Evolutionary conservation across 805 yeast genomes (phyloP).

Genomic region (Wickerhamiella parazyma): DNA sequence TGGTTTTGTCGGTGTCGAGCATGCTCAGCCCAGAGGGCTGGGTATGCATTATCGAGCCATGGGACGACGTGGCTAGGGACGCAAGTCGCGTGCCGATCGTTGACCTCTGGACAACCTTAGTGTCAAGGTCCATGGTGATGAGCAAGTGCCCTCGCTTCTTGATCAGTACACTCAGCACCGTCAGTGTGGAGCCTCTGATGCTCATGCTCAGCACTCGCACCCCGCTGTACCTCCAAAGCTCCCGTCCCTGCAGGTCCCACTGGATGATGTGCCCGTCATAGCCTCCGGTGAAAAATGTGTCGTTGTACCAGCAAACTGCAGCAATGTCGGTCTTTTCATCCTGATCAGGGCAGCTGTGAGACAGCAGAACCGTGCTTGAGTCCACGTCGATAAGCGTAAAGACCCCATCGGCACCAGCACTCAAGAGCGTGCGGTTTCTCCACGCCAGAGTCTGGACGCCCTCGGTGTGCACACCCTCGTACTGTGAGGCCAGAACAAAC

Average conservation of each 20-base stretch:
- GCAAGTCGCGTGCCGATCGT: not conserved
- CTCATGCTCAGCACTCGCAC: constrained; percentile 54
- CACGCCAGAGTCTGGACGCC: constrained; percentile 48
- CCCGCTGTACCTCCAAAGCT: constrained; percentile 22
- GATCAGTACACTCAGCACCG: constrained; percentile 4
- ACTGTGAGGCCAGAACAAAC: constrained; percentile 8
- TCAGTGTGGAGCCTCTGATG: constrained; percentile 40
- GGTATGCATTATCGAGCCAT: not conserved
- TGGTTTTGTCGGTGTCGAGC: constrained; percentile 6
- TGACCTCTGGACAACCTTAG: not conserved
- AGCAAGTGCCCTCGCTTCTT: not conserved
- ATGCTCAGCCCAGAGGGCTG: constrained; percentile 1
- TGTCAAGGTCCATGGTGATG: constrained; percentile 1
- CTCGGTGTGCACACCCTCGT: constrained; percentile 21
- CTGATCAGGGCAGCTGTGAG: not conserved
- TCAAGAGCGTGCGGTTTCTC: constrained; percentile 60
- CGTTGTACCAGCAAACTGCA: constrained; percentile 61
- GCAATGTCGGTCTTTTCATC: constrained; percentile 24
- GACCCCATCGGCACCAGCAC: constrained; percentile 59
- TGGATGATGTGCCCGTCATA: constrained; percentile 54
- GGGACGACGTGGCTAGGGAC: constrained; percentile 4
- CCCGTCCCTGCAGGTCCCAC: constrained; percentile 28
- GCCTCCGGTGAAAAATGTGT: constrained; percentile 54
- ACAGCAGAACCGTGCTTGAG: not conserved
- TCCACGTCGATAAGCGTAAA: constrained; percentile 36